Base-by-base conservation (phyloP, 305 asterid species). In the Fraxinus paxiana region DNA sequence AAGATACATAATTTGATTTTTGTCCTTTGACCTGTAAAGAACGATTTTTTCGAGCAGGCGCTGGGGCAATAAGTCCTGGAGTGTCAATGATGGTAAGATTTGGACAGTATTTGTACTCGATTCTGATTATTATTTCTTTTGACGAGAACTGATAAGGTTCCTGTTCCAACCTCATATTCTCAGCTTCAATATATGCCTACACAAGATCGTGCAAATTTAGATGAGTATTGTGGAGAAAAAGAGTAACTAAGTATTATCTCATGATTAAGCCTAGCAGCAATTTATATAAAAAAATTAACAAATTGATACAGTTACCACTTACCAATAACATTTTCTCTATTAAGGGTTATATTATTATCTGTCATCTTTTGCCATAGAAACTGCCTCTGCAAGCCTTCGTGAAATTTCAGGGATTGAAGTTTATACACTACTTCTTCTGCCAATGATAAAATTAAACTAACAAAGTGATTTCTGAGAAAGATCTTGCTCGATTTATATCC, bases 41-140 rank as follows among this genome's bases (percentile, higher is more conserved):
- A 56, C 95, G 94, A 80, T 91, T 93, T 88, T 92, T 95, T 63
- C 92, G 88, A 65, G 97, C 92, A 20, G 99, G 99, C 78, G 97
- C 98, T 41, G 99, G 99, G 48, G 98, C 99, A 78, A 92, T 90
- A 76, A 95, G 99, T 73, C 99, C 99, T 69, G 99, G 99, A 74
- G 99, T 95, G 87, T 95, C 98, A 75, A 95, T 93, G 75, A 93
- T 93, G 83, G 93, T 95, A 63, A 95, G 99, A 82, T 95, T 95
- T 20, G 99, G 99, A 86, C 98, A 95, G 82, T 90, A 83, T 88
- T 95, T 95, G 87, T 92, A 95, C 85, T 95, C 97, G 20, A 95
- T 89, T 76, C 88, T 90, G 83, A 95, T 88, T 63, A 95, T 93
- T 77, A 95, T 95, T 81, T 95, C 98, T 84, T 95, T 93, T 3